phyloP scores from a whole-genome alignment of 2,329 filamentous ascomycete genomes.

The Spiromastix sp. region DNA sequence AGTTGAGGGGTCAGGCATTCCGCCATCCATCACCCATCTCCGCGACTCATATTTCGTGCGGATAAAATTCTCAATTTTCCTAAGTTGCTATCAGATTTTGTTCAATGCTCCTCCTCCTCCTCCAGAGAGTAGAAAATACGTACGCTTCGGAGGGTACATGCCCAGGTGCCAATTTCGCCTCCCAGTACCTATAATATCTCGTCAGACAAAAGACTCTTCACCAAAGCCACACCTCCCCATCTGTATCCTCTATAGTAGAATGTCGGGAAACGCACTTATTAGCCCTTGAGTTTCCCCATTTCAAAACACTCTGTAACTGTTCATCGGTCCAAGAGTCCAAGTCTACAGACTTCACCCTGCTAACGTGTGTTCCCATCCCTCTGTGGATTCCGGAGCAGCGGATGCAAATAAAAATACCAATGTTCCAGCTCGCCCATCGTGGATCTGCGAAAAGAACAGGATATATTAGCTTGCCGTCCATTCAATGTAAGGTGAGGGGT shows the following conservation, averaged over 20 bases:
- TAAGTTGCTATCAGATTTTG: constrained; percentile 15
- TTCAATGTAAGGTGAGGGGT: too few species aligned
- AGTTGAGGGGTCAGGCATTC: constrained; percentile 82
- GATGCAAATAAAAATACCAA: constrained; percentile 96
- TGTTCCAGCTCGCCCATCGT: constrained; percentile 98
- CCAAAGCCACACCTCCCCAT: constrained; percentile 6
- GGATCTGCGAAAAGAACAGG: constrained; percentile 52
- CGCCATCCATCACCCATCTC: constrained; percentile 98
- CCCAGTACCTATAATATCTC: constrained; percentile 58
- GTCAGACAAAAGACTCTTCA: constrained; percentile 16
- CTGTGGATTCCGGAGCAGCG: constrained; percentile 97
- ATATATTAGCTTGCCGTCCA: neutral
- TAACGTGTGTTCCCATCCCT: constrained; percentile 98
- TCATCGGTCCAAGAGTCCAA: constrained; percentile 98
- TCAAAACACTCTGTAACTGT: constrained; percentile 84
- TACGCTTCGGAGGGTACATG: constrained; percentile 84
- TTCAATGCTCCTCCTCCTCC: constrained; percentile 6
- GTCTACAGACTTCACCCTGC: constrained; percentile 94
- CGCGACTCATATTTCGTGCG: constrained; percentile 98
- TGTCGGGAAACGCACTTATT: constrained; percentile 58
- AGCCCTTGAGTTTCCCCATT: constrained; percentile 90
- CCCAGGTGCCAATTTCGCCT: constrained; percentile 80
- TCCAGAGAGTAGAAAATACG: constrained; percentile 15
- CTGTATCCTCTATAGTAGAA: neutral
- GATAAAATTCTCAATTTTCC: constrained; percentile 99